These are phyloP conservation scores for Plasmodium billcollinsi DNA, from an alignment of 169 alveolate species.

Conservation along the genomic window DNA sequence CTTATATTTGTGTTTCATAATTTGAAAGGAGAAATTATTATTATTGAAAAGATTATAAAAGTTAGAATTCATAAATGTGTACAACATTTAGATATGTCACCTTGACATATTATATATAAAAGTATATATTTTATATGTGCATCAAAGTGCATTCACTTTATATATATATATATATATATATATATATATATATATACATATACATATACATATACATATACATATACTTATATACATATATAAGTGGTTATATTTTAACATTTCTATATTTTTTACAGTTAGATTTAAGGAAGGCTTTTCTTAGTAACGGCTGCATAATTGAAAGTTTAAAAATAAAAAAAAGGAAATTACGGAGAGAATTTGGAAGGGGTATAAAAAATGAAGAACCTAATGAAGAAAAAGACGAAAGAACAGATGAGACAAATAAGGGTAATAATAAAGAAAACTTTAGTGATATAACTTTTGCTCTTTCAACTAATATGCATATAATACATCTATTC, in stretches of 20 bases:
- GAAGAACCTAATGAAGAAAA: no score
- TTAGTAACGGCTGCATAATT: slow-evolving; percentile 1
- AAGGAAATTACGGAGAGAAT: background rate
- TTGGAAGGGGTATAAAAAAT: background rate
- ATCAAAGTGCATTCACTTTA: slow-evolving; percentile 1
- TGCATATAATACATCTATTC: background rate
- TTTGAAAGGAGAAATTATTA: background rate
- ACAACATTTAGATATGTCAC: background rate
- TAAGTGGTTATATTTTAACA: background rate
- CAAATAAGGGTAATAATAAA: no score
- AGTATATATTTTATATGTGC: background rate
- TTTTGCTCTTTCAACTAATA: slow-evolving; percentile 3
- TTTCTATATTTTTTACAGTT: slow-evolving; percentile 10
- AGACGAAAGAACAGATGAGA: no score
- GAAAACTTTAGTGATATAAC: no score
- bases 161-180: background rate
- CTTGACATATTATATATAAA: background rate
- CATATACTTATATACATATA: slow-evolving; percentile 3
- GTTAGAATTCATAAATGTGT: background rate
- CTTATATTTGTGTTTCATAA: background rate
- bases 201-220: background rate
- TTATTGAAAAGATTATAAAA: background rate
- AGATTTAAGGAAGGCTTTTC: background rate
- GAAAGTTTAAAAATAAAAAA: slow-evolving; percentile 7
- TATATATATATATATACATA: background rate